Conservation (phyloP, 345 rosid genomes). For the Ailanthus altissimus region DNA sequence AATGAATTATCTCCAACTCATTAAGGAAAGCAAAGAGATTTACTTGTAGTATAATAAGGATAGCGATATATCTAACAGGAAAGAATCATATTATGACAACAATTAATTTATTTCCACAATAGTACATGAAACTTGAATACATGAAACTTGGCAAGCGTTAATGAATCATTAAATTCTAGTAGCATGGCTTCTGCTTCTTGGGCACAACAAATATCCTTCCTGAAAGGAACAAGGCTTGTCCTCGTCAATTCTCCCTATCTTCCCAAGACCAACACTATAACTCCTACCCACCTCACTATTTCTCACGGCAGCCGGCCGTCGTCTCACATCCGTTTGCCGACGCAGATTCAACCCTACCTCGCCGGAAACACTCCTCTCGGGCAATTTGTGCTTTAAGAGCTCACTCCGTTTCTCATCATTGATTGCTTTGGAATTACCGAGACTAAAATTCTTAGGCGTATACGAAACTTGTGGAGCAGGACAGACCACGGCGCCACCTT, state of each 20-base stretch:
- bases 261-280: slow-evolving; percentile 52
- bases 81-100: too few relatives aligned
- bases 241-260: slow-evolving; percentile 52
- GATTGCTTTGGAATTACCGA: slow-evolving; percentile 19
- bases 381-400: slow-evolving; percentile 1
- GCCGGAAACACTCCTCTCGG: background rate
- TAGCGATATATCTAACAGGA: too few relatives aligned
- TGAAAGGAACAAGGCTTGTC: slow-evolving; percentile 42
- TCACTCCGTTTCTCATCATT: slow-evolving; percentile 24
- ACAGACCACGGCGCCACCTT: slow-evolving; percentile 27
- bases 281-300: slow-evolving; percentile 27
- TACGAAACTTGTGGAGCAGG: slow-evolving; percentile 6
- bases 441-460: slow-evolving; percentile 38
- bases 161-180: background rate
- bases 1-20: too few relatives aligned
- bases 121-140: too few relatives aligned
- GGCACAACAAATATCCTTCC: slow-evolving; percentile 25
- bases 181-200: slow-evolving; percentile 19
- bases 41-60: too few relatives aligned
- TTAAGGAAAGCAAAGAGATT: too few relatives aligned
- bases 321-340: background rate
- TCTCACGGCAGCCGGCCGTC: too few relatives aligned
- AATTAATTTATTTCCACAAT: too few relatives aligned
- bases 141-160: too few relatives aligned
- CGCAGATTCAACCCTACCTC: background rate